Conservation (phyloP, 2,329 filamentous ascomycete species). For the Fusarium sp. region DNA sequence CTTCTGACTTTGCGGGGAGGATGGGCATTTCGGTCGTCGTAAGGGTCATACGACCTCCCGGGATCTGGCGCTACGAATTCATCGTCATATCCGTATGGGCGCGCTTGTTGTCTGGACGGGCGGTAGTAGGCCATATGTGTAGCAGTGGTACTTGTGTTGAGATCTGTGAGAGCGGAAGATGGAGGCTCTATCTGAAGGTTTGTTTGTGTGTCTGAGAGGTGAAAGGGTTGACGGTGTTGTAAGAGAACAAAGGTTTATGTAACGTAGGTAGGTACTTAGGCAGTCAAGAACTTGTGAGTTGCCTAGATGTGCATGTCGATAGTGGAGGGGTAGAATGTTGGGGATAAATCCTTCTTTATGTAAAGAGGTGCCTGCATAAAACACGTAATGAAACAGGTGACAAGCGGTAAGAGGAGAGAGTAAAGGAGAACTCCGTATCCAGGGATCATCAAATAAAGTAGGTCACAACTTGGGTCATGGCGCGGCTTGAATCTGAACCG, state of each 20-base stretch:
- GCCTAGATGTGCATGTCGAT: constrained; percentile 10
- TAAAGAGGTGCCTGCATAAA: constrained; percentile 3
- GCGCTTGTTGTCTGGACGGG: constrained; percentile 37
- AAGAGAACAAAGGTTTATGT: background rate
- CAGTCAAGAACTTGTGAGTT: constrained; percentile 1
- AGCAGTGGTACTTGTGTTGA: background rate
- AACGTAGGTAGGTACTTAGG: background rate
- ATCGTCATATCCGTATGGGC: constrained; percentile 39
- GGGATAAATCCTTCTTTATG: constrained; percentile 36
- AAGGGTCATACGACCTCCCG: constrained; percentile 32
- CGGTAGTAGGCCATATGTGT: constrained; percentile 40
- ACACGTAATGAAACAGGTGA: constrained; percentile 9
- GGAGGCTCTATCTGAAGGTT: background rate
- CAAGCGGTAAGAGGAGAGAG: constrained; percentile 12
- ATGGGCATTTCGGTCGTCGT: constrained; percentile 21
- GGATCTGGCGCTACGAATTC: constrained; percentile 36
- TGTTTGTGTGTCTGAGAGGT: background rate
- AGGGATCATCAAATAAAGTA: constrained; percentile 1
- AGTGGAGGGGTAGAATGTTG: constrained; percentile 3
- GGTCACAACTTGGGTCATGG: constrained; percentile 9
- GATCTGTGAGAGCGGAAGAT: background rate
- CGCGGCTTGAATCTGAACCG: background rate
- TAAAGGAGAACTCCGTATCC: background rate
- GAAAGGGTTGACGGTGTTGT: background rate
- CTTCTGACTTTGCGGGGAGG: constrained; percentile 21